phyloP scores from a whole-genome alignment of 2,329 filamentous ascomycete genomes.

The Thielaviopsis euricoi region DNA sequence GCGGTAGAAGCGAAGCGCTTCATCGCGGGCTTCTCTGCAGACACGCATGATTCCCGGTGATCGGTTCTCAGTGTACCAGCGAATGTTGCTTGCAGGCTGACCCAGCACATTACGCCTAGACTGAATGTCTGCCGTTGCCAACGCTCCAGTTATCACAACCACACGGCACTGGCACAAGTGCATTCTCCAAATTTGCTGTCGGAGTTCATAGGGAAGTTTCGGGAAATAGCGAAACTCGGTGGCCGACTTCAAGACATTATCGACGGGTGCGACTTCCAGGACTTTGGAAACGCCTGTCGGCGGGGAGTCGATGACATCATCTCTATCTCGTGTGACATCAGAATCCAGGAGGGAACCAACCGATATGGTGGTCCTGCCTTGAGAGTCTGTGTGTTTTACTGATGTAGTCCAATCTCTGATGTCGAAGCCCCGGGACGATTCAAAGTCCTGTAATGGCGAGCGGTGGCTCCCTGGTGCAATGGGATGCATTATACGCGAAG shows the following conservation, averaged over 20 bases:
- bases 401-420: slow-evolving; percentile 1
- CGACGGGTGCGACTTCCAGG: background rate
- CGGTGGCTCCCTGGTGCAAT: background rate
- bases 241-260: background rate
- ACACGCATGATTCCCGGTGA: slow-evolving; percentile 13
- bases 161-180: slow-evolving; percentile 12
- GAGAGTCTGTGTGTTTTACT: background rate
- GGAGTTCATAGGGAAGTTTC: slow-evolving; percentile 13
- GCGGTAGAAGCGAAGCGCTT: slow-evolving; percentile 13
- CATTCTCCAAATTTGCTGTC: slow-evolving; percentile 13
- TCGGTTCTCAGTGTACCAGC: slow-evolving; percentile 14
- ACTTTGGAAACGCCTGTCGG: background rate
- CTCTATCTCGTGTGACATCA: background rate
- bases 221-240: slow-evolving; percentile 10
- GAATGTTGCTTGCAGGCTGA: slow-evolving; percentile 8
- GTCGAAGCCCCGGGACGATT: background rate
- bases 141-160: slow-evolving; percentile 11
- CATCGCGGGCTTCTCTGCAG: slow-evolving; percentile 12
- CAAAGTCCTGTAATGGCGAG: background rate
- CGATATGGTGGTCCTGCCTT: background rate
- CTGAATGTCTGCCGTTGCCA: background rate
- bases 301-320: background rate
- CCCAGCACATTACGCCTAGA: slow-evolving; percentile 9
- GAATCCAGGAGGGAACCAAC: background rate
- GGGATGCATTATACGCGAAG: background rate